Percentiles rank a stretch among this genome's conserved stretches.
Evolutionary conservation across 2,329 filamentous ascomycete genomes (phyloP).

Genomic region (Pseudomassariella vexata): DNA sequence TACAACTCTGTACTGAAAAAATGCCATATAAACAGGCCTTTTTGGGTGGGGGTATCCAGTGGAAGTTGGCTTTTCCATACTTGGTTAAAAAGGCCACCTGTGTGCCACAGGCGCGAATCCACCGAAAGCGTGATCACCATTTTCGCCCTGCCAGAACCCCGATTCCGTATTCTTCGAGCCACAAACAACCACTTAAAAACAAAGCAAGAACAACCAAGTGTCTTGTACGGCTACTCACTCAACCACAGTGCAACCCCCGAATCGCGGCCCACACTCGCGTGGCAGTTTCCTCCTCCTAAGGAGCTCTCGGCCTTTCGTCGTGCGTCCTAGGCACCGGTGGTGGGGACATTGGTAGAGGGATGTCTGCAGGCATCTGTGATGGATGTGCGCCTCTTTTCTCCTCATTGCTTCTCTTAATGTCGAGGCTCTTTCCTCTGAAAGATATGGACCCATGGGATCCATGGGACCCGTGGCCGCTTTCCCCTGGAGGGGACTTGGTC

Average conservation of each 20-base stretch:
- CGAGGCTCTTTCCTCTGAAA: slow-evolving; percentile 42
- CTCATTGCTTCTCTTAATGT: slow-evolving; percentile 37
- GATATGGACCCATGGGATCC: slow-evolving; percentile 19
- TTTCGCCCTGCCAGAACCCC: too few relatives aligned
- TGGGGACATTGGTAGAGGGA: slow-evolving; percentile 21
- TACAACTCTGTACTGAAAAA: too few relatives aligned
- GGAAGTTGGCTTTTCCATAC: too few relatives aligned
- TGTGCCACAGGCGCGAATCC: too few relatives aligned
- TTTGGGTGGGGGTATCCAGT: too few relatives aligned
- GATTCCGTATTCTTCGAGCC: too few relatives aligned
- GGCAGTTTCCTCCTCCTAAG: slow-evolving; percentile 12
- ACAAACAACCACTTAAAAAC: too few relatives aligned
- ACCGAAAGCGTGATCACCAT: too few relatives aligned
- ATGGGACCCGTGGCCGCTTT: slow-evolving; percentile 23
- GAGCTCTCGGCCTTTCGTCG: slow-evolving; percentile 14
- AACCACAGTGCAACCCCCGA: not conserved
- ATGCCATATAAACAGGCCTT: too few relatives aligned
- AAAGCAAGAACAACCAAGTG: not conserved
- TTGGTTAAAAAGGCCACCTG: too few relatives aligned
- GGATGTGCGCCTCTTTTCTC: slow-evolving; percentile 18
- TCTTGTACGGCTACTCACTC: not conserved
- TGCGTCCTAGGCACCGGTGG: slow-evolving; percentile 19
- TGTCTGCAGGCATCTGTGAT: slow-evolving; percentile 11
- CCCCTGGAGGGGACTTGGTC: slow-evolving; percentile 49
- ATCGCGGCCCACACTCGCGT: slow-evolving; percentile 5